These are phyloP conservation scores for Podaxis mareebaensis DNA, from an alignment of 768 basidiomycete genomes.

Conservation along the genomic window DNA sequence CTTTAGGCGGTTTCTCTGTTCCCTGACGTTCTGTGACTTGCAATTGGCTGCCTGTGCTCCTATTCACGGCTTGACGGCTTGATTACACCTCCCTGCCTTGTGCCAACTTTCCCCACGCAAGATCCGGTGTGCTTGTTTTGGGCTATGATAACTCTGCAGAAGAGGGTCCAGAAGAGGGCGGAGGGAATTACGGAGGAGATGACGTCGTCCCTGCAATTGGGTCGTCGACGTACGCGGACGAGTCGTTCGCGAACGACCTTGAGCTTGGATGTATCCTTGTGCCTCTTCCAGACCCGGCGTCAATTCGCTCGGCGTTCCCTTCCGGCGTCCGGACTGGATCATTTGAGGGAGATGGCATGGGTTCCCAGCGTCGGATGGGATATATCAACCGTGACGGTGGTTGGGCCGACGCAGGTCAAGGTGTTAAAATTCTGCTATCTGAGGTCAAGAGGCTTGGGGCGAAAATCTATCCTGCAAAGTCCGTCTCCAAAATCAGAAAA, in stretches of 20 bases:
- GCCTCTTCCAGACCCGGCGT: conserved; percentile 35
- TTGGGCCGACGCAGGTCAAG: conserved; percentile 81
- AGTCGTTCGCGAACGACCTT: conserved; percentile 64
- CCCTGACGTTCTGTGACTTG: neutral
- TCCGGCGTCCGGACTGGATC: conserved; percentile 33
- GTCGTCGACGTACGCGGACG: conserved; percentile 44
- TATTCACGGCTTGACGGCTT: conserved; percentile 2
- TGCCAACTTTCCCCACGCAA: conserved; percentile 26
- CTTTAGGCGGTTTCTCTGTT: conserved; percentile 10
- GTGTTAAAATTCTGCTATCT: conserved; percentile 52
- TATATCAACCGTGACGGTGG: conserved; percentile 80
- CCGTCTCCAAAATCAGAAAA: conserved; percentile 49
- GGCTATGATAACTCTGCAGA: conserved; percentile 29
- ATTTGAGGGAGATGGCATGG: conserved; percentile 36
- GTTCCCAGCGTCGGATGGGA: conserved; percentile 23
- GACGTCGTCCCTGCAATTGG: conserved; percentile 5
- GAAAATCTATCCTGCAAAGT: conserved; percentile 55
- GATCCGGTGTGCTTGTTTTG: conserved; percentile 72
- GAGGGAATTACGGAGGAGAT: neutral
- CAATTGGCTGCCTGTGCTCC: neutral
- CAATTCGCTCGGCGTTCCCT: conserved; percentile 53
- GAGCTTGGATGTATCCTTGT: conserved; percentile 53
- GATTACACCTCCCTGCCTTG: neutral
- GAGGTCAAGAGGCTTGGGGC: conserved; percentile 63
- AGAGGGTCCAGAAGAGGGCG: neutral